Percentiles rank a stretch among this genome's conserved stretches.
phyloP scores from a whole-genome alignment of 1,284 basidiomycete genomes.

The Bondarzewia mesenterica region DNA sequence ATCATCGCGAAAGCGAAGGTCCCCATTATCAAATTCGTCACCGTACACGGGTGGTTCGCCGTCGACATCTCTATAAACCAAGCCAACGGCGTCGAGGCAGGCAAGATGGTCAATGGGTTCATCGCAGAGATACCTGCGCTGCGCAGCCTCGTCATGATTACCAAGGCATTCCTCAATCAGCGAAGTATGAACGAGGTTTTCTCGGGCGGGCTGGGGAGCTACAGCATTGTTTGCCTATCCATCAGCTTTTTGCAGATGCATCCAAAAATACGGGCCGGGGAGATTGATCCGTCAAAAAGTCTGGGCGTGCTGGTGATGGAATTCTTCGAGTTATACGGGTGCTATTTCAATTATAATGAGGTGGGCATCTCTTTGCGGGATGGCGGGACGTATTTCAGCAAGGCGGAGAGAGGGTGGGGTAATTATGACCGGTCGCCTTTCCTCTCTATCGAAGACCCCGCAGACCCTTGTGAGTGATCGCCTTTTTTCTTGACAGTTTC shows the following conservation, averaged over 20 bases:
- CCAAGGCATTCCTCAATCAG: slow-evolving; percentile 87
- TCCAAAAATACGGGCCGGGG: slow-evolving; percentile 83
- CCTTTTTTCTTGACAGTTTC: slow-evolving; percentile 4
- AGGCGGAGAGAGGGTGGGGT: slow-evolving; percentile 73
- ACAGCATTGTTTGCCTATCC: slow-evolving; percentile 89
- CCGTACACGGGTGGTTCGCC: slow-evolving; percentile 67
- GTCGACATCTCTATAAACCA: slow-evolving; percentile 93
- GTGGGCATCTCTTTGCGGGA: slow-evolving; percentile 86
- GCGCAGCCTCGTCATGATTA: slow-evolving; percentile 75
- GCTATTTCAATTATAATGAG: slow-evolving; percentile 85
- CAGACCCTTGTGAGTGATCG: slow-evolving; percentile 76
- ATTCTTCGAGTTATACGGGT: slow-evolving; percentile 94
- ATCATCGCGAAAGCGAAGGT: slow-evolving; percentile 89
- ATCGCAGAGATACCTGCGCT: slow-evolving; percentile 70
- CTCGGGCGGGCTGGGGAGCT: slow-evolving; percentile 91
- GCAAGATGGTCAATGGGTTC: slow-evolving; percentile 78
- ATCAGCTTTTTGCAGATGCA: slow-evolving; percentile 96
- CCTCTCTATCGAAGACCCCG: slow-evolving; percentile 93
- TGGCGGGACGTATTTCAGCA: slow-evolving; percentile 82
- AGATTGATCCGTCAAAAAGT: slow-evolving; percentile 84
- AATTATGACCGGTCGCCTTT: slow-evolving; percentile 53
- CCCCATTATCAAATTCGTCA: slow-evolving; percentile 90
- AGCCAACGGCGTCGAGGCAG: slow-evolving; percentile 76
- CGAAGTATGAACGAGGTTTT: slow-evolving; percentile 96
- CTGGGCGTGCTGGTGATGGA: slow-evolving; percentile 91